phyloP scores from a whole-genome alignment of 352 stramenopile species.

The Plasmopara halstedii region DNA sequence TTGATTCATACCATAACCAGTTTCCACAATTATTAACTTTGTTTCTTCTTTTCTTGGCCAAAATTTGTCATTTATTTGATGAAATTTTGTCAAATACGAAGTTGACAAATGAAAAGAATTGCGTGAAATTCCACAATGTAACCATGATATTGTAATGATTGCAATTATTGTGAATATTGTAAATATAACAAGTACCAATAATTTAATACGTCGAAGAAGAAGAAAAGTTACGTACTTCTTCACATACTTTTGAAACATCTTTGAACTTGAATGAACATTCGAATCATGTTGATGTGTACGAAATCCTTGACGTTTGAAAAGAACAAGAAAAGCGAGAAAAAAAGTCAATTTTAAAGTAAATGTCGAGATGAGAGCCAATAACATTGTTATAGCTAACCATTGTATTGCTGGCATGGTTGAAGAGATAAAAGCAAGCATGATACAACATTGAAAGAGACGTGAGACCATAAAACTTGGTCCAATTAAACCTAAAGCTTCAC shows the following conservation, averaged over 20 bases:
- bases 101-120: conserved; percentile 43
- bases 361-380: conserved; percentile 38
- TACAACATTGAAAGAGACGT: conserved; percentile 30
- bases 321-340: conserved; percentile 45
- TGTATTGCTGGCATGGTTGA: conserved; percentile 56
- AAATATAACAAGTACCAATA: conserved; percentile 50
- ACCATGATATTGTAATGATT: conserved; percentile 39
- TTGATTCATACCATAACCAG: conserved; percentile 45
- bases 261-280: too few species aligned
- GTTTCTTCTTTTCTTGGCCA: too few species aligned
- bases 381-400: conserved; percentile 52
- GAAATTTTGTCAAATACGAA: conserved; percentile 56
- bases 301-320: conserved; percentile 67
- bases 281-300: conserved; percentile 24
- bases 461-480: conserved; percentile 55
- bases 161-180: conserved; percentile 35
- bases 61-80: conserved; percentile 38
- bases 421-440: conserved; percentile 48
- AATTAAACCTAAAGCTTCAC: conserved; percentile 38
- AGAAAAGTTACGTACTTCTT: too few species aligned
- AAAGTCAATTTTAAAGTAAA: conserved; percentile 62
- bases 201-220: conserved; percentile 35
- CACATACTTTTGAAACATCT: too few species aligned
- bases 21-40: conserved; percentile 54
- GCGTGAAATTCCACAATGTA: conserved; percentile 47